These are phyloP conservation scores for Agroathelia rolfsii DNA, from an alignment of 1,284 basidiomycete species.

Conservation along the genomic window DNA sequence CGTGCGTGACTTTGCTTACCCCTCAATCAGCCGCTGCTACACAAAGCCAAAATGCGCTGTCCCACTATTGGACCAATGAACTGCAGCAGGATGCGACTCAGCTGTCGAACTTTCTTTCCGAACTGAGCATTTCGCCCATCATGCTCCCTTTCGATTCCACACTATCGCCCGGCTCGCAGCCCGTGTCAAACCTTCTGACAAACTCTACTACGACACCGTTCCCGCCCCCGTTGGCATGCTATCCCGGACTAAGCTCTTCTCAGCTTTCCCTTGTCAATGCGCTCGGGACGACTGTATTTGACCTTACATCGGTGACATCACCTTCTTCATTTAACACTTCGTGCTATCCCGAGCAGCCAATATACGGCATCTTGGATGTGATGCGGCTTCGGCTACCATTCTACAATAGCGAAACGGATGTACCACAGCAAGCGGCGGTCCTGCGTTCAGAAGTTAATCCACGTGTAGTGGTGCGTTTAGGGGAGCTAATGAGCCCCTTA, in stretches of 20 bases:
- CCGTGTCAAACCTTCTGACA: constrained; percentile 29
- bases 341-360: constrained; percentile 46
- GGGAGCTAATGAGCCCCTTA: constrained; percentile 37
- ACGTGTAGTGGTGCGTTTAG: constrained; percentile 39
- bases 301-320: constrained; percentile 25
- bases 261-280: constrained; percentile 32
- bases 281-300: constrained; percentile 43
- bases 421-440: constrained; percentile 38
- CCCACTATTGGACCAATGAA: constrained; percentile 44
- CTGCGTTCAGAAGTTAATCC: constrained; percentile 33
- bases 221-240: constrained; percentile 51
- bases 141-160: constrained; percentile 52
- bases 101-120: constrained; percentile 34
- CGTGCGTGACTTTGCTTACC: too few relatives aligned
- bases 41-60: constrained; percentile 37
- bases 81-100: constrained; percentile 35
- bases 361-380: constrained; percentile 54
- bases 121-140: constrained; percentile 36
- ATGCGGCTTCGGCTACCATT: constrained; percentile 48
- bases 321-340: constrained; percentile 30
- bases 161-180: constrained; percentile 19
- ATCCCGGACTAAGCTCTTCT: constrained; percentile 33
- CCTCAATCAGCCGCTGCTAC: constrained; percentile 49
- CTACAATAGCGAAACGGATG: constrained; percentile 29
- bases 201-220: constrained; percentile 33